Evolutionary conservation across 345 rosid genomes (phyloP), one percentile per base, ranked within the genome.

Genomic region (Camelina sativa): DNA sequence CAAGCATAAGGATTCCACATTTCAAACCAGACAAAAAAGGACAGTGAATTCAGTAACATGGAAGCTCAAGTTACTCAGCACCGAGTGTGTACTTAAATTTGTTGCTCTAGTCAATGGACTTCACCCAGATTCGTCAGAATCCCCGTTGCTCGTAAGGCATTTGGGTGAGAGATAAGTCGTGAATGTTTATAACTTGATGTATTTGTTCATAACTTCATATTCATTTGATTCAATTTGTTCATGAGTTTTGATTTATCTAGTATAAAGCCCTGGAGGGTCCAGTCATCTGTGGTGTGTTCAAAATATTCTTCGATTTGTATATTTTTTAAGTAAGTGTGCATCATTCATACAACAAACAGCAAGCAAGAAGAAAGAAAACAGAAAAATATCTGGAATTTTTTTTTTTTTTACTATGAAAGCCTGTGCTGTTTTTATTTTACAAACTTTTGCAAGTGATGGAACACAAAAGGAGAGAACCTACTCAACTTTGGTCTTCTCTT

Each of bases 11-110:
- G 62, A 37, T 60, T 80, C 81, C 25, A 51, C 85, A 43, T 79
- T 79, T 19, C 74, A 83, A 65, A 77, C 68, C 69, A 60, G 60
- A 15, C 79, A 59, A 23, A 50, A 73, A 0, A 76, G 78, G 38
- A 72, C 65, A 59, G 69, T 61, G 22, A 71, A 51, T 19, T 61
- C 78, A 54, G 64, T 69, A 59, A 84, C 65, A 34, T 88, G 98
- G 96, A 91, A 85, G 79, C 76, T 91, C 52, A 88, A 84, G 80
- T 85, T 95, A 87, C 84, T 71, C 75, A 88, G 91, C 1, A 79
- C 77, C 51, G 83, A 79, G 8, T 76, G 86, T 74, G 73, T 85
- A 38, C 67, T 63, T 55, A 88, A 89, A 68, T 88, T 94, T 62
- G 89, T 84, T 78, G 81, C 88, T 47, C 71, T 91, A 68, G 43